These are phyloP conservation scores for Ophiocordyceps robertsii DNA, from an alignment of 2,329 filamentous ascomycete species.

Conservation along the genomic window DNA sequence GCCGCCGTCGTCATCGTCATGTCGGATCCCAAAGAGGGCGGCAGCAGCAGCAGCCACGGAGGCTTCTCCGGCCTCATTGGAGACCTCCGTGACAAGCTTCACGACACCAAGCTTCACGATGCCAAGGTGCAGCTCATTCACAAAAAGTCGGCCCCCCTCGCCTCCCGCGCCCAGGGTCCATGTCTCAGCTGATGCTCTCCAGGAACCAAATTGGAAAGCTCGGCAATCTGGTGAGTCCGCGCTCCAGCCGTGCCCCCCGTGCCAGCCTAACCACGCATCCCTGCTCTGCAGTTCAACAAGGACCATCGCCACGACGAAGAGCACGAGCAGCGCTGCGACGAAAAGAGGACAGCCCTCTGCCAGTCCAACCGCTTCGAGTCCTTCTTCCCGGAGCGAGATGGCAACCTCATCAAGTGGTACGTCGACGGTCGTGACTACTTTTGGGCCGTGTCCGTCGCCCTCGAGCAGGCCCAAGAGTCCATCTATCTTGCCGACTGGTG, in stretches of 20 bases:
- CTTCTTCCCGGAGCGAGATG: constrained; percentile 76
- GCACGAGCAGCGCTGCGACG: constrained; percentile 74
- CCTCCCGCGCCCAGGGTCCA: too few relatives aligned
- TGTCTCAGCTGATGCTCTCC: background rate
- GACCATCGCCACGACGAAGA: constrained; percentile 91
- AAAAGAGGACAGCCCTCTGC: constrained; percentile 59
- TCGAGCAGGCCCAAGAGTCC: constrained; percentile 81
- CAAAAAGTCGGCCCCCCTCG: constrained; percentile 35
- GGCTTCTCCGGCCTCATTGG: constrained; percentile 23
- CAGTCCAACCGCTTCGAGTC: constrained; percentile 75
- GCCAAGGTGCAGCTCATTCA: constrained; percentile 43
- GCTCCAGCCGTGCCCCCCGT: background rate
- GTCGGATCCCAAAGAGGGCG: constrained; percentile 10
- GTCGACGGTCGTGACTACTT: constrained; percentile 93
- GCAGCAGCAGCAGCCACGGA: constrained; percentile 3
- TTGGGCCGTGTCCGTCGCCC: constrained; percentile 78
- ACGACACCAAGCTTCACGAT: constrained; percentile 39
- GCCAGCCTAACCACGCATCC: constrained; percentile 1
- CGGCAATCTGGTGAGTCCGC: constrained; percentile 39
- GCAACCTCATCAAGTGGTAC: constrained; percentile 91
- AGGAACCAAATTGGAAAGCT: constrained; percentile 48
- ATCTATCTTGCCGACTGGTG: constrained; percentile 98
- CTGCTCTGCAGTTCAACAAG: constrained; percentile 48
- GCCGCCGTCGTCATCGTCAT: constrained; percentile 5
- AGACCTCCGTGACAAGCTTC: constrained; percentile 42